phyloP scores from a whole-genome alignment of 2,329 filamentous ascomycete genomes.

The Aspergillus fumigatus region DNA sequence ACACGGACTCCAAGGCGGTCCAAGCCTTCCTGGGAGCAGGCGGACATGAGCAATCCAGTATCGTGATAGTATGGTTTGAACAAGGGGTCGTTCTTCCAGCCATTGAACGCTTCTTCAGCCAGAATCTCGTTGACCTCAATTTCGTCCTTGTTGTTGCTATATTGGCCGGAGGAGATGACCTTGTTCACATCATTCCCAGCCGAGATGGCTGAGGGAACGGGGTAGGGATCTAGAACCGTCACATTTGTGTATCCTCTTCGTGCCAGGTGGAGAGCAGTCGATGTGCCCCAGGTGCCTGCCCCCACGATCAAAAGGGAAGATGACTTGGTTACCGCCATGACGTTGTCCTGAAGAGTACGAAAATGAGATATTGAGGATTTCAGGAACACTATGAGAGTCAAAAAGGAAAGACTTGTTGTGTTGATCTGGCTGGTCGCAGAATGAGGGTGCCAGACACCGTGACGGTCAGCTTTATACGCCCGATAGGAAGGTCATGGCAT shows the following conservation, averaged over 20 bases:
- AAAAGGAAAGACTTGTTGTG: not conserved
- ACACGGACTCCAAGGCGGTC: constrained; percentile 32
- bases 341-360: not conserved
- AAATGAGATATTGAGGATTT: not conserved
- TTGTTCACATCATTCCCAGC: constrained; percentile 48
- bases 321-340: constrained; percentile 12
- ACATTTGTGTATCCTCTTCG: constrained; percentile 45
- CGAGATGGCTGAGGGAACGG: constrained; percentile 45
- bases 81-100: constrained; percentile 43
- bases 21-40: constrained; percentile 36
- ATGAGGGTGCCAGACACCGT: not conserved
- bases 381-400: not conserved
- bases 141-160: constrained; percentile 30
- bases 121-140: constrained; percentile 22
- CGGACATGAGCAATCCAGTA: constrained; percentile 41
- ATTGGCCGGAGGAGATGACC: constrained; percentile 33
- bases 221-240: constrained; percentile 45
- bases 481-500: not conserved
- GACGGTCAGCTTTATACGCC: not conserved
- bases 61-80: constrained; percentile 45
- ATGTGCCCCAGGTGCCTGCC: constrained; percentile 45
- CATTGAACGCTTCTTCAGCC: constrained; percentile 31
- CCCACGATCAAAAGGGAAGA: constrained; percentile 44
- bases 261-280: constrained; percentile 45
- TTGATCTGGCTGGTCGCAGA: not conserved